phyloP scores from a whole-genome alignment of 768 basidiomycete genomes.

The Gautieria morchelliformis region DNA sequence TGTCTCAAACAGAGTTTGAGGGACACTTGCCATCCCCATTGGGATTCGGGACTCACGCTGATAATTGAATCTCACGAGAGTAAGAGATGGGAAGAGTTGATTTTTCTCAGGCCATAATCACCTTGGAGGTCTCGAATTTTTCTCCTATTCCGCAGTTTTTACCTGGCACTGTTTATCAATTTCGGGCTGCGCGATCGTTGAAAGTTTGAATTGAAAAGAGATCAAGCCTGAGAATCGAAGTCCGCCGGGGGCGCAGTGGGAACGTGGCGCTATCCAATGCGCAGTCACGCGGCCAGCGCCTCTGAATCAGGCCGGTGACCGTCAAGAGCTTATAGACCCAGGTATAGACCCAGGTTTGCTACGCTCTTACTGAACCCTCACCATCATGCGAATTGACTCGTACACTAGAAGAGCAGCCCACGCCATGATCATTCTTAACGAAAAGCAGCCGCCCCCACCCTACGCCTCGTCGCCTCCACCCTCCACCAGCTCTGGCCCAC shows the following conservation, averaged over 20 bases:
- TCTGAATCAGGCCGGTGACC: neutral
- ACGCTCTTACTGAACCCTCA: neutral
- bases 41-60: neutral
- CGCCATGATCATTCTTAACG: constrained; percentile 9
- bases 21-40: neutral
- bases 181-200: too few species aligned
- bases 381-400: neutral
- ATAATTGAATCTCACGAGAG: neutral
- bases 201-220: too few species aligned
- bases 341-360: constrained; percentile 3
- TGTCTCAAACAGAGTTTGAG: constrained; percentile 1
- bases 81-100: too few species aligned
- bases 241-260: neutral
- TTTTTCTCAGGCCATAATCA: too few species aligned
- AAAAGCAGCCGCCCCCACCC: constrained; percentile 8
- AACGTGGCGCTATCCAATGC: neutral
- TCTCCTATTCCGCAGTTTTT: too few species aligned
- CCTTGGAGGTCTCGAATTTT: too few species aligned
- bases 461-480: neutral
- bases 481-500: neutral
- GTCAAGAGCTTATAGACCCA: neutral
- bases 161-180: too few species aligned
- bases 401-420: neutral
- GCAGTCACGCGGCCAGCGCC: constrained; percentile 8
- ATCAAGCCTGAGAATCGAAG: neutral